Evolutionary conservation across 75 land plant genomes (phyloP), one percentile per base, ranked within the genome.

Genomic region (Sequoia sempervirens): DNA sequence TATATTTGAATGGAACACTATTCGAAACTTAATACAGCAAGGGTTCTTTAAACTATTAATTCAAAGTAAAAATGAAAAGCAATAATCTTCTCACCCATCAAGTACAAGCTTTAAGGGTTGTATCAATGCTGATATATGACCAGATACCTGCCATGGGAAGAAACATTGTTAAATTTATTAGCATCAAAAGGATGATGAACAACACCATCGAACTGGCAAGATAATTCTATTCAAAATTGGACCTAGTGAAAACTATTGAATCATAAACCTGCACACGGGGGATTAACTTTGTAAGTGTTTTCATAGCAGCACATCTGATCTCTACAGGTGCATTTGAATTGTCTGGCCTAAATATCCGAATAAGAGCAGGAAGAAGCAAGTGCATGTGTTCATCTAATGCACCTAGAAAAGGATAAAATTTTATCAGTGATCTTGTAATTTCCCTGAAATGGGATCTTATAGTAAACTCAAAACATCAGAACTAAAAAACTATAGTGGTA

Each of bases 341-440:
- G 83, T 98, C 99, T 43, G 94, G 93, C 85, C 90, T 93, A 79
- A 98, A 96, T 47, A 98, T 86, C 1, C 99, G 96, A 78, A 98
- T 90, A 37, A 98, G 92, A 8, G 96, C 99, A 83, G 99, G 99
- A 78, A 98, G 91, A 85, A 98, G 91, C 58, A 98, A 82, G 85
- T 98, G 97, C 99, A 96, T 98, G 87, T 98, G 97, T 84, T 95
- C 99, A 92, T 98, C 99, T 91, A 98, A 87, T 43, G 95, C 93
- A 17, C 95, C 99, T 98, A 80, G 34, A 89, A 38, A 20, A 34
- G 9, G 32, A 70, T 10, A 14, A 43, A 84, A 50, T 12, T 50
- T 50, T 12, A 50, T 50, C 15, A 50, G 3, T 50, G 53, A 50
- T 26, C 30, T 12, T 53, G n/a, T 10, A 50, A 50, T 50, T 50